Percentiles rank a stretch among this genome's conserved stretches.
Evolutionary conservation across 108 stramenopile species (phyloP).

Genomic region (Skeletonema menzelii): DNA sequence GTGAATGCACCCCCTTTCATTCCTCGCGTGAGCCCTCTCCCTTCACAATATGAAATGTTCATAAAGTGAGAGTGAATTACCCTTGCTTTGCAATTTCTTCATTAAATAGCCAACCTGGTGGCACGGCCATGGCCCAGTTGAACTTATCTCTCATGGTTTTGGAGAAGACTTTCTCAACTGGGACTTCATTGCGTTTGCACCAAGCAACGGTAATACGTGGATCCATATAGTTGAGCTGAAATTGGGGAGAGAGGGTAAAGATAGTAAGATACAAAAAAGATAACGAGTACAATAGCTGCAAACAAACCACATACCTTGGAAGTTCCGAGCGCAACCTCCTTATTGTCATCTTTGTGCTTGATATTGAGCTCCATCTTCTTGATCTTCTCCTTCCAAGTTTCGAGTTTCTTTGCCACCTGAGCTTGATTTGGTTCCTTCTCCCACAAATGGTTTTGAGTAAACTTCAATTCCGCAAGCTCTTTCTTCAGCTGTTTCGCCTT

Average conservation of each 20-base stretch:
- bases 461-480: conserved; percentile 66
- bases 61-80: conserved; percentile 6
- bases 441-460: conserved; percentile 91
- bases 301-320: conserved; percentile 63
- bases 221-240: conserved; percentile 99
- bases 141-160: conserved; percentile 98
- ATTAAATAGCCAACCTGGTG: conserved; percentile 93
- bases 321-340: conserved; percentile 95
- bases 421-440: conserved; percentile 82
- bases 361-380: conserved; percentile 90
- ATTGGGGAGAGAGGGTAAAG: not conserved
- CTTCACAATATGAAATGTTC: not conserved
- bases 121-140: conserved; percentile 99
- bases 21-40: not conserved
- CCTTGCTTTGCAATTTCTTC: conserved; percentile 68
- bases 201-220: conserved; percentile 99
- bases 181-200: conserved; percentile 98
- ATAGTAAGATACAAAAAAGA: not conserved
- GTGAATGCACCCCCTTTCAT: not conserved
- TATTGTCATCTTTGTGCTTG: conserved; percentile 99
- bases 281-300: not conserved
- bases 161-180: conserved; percentile 96
- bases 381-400: conserved; percentile 89
- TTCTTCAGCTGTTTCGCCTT: conserved; percentile 73
- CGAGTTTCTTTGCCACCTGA: conserved; percentile 81